Evolutionary conservation across 208 protist genomes (phyloP).

Genomic region (Porcisia hertigi): DNA sequence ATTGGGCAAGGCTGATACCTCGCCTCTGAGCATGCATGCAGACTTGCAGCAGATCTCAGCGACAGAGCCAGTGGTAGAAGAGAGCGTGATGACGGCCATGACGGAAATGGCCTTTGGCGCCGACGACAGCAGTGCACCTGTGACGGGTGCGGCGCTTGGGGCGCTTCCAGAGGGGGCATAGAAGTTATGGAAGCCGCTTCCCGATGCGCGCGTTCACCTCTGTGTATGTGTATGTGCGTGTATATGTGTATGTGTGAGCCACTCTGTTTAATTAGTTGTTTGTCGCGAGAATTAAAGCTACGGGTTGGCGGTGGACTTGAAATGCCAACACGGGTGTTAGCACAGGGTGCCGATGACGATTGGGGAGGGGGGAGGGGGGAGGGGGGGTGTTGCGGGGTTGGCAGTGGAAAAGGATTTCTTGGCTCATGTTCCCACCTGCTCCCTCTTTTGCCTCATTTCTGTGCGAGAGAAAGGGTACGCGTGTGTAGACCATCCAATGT

Average conservation of each 20-base stretch:
- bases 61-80: background rate
- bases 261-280: no score
- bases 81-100: constrained; percentile 1
- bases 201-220: background rate
- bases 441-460: no score
- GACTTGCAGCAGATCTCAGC: constrained; percentile 2
- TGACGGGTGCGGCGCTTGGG: constrained; percentile 15
- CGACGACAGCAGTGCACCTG: constrained; percentile 18
- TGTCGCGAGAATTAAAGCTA: no score
- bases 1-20: background rate
- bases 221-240: background rate
- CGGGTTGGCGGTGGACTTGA: no score
- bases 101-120: constrained; percentile 30
- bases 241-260: background rate
- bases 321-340: no score
- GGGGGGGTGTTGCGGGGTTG: no score
- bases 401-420: no score
- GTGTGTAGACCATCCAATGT: background rate
- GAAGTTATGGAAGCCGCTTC: background rate
- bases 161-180: constrained; percentile 19
- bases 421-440: no score
- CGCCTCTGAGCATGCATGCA: background rate
- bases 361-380: no score
- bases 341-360: no score
- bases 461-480: no score